Evolutionary conservation across 139 green algal species (phyloP), one percentile per base, ranked within the genome.

Genomic region (Micromonas pusilla): DNA sequence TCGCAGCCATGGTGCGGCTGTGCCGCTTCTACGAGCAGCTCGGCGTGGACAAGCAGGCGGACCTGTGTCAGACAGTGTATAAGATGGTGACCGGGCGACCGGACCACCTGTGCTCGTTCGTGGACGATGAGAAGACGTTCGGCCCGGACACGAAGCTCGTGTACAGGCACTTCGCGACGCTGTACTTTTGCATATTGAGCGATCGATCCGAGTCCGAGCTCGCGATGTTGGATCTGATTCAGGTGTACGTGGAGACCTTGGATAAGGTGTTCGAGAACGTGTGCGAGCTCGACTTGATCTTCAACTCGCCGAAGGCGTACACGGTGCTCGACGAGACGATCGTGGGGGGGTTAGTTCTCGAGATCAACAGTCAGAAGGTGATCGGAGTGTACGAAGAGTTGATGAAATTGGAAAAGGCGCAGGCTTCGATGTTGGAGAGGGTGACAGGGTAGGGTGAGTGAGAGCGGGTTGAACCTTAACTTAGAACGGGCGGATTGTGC

Each of bases 251-350:
- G 64, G 90, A 93, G 82, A 90, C 91, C 13, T 82, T 96, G 62
- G 91, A 96, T 79, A 79, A 83, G 30, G 89, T 84, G 66, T 96
- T 95, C 75, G 83, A 82, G 68, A 93, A 93, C 77, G 91, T 95
- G 13, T 95, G 90, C 72, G 91, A 96, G 82, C 81, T 96, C 38
- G 91, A 98, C 81, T 93, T 98, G 66, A 97, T 97, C 89, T 96
- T 96, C 82, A 92, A 96, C 77, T 87, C 94, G 28, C 73, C 68
- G 28, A 90, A 97, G 91, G 72, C 72, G 79, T 74, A 82, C 67
- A 66, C 66, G 38, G 57, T 87, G n/a, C 66, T 87, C 36, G 79
- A 87, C 72, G 80, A 87, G 71, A 83, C 86, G 26, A 38, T 87
- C 36, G 68, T 83, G 34, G 83, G 81, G n/a, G 83, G 83, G 28